A percentile compares a stretch with the other conserved stretches of the same genome.
Conservation (phyloP, 75 land plant genomes). For the Sequoia sempervirens region DNA sequence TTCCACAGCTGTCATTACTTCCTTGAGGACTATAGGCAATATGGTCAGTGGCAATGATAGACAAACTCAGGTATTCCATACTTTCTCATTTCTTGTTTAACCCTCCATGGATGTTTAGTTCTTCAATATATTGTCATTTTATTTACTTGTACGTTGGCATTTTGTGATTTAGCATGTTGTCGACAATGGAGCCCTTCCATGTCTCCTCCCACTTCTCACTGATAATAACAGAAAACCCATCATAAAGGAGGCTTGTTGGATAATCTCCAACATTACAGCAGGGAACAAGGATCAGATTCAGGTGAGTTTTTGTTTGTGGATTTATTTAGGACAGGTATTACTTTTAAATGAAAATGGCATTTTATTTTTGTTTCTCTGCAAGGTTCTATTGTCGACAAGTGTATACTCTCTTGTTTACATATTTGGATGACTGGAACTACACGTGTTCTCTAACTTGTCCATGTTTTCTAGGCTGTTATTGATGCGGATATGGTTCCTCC, state of each 20-base stretch:
- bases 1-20: conserved; percentile 38
- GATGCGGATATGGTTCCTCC: conserved; percentile 36
- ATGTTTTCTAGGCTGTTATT: conserved; percentile 26
- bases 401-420: neutral
- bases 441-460: neutral
- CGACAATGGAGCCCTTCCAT: neutral
- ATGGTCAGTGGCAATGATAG: conserved; percentile 63
- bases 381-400: neutral
- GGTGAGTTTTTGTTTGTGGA: conserved; percentile 14
- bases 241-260: conserved; percentile 77
- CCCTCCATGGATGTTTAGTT: conserved; percentile 11
- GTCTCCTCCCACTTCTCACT: neutral
- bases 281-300: conserved; percentile 71
- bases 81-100: neutral
- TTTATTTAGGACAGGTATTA: too few relatives aligned
- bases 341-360: neutral
- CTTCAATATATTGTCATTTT: conserved; percentile 23
- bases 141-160: conserved; percentile 20
- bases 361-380: neutral
- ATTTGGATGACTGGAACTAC: neutral
- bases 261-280: conserved; percentile 72
- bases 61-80: conserved; percentile 42
- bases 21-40: conserved; percentile 58
- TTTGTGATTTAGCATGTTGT: conserved; percentile 33
- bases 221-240: conserved; percentile 31